Evolutionary conservation across 768 basidiomycete species (phyloP).

Genomic region (Clavulina sp.): DNA sequence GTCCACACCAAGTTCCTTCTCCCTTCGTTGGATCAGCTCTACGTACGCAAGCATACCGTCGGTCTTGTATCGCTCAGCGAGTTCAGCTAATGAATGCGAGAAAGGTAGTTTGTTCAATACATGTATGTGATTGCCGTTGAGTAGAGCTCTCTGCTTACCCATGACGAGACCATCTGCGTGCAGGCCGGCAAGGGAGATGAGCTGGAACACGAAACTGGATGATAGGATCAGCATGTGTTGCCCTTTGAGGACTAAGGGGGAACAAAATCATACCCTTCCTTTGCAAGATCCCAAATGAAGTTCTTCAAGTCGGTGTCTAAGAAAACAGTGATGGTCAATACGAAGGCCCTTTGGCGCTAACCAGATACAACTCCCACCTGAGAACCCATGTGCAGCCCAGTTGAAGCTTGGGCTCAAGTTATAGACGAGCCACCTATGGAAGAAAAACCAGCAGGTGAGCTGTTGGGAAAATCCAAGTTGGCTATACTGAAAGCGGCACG

Average conservation of each 20-base stretch:
- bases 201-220: conserved; percentile 67
- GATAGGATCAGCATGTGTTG: background rate
- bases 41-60: conserved; percentile 92
- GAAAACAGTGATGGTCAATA: no score
- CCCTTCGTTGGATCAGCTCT: conserved; percentile 69
- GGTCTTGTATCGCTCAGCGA: conserved; percentile 60
- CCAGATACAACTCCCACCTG: conserved; percentile 25
- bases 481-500: background rate
- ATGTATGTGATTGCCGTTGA: background rate
- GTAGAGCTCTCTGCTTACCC: conserved; percentile 25
- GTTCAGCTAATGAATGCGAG: conserved; percentile 36
- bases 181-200: conserved; percentile 80
- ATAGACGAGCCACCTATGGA: conserved; percentile 71
- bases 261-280: conserved; percentile 44
- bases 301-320: conserved; percentile 57
- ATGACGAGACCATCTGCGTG: conserved; percentile 69
- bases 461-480: background rate
- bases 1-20: conserved; percentile 76
- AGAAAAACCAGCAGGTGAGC: background rate
- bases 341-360: background rate
- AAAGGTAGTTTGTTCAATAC: background rate
- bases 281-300: conserved; percentile 80
- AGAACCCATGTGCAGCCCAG: conserved; percentile 72
- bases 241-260: background rate
- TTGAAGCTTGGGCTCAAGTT: conserved; percentile 91